Conservation (phyloP, 176 grass and related monocot species). For the Luzula sylvatica region DNA sequence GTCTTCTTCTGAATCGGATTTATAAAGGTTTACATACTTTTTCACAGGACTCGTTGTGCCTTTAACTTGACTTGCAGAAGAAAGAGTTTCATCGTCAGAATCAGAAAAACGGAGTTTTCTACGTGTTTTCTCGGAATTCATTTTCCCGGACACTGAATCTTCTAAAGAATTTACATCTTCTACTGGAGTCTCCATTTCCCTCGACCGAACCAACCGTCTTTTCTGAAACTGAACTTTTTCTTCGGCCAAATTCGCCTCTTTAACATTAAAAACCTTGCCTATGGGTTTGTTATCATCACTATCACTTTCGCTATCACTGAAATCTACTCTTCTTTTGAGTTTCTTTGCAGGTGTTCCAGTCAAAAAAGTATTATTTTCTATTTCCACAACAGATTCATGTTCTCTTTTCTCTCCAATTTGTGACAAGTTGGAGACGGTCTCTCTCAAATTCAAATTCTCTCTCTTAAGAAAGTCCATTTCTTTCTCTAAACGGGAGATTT, state of each 20-base stretch:
- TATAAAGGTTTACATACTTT: conserved; percentile 9
- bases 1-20: conserved; percentile 20
- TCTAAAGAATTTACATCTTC: too few species aligned
- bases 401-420: conserved; percentile 18
- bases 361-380: background rate
- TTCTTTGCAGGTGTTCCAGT: conserved; percentile 23
- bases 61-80: background rate
- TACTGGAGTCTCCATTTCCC: conserved; percentile 8
- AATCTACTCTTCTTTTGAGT: background rate
- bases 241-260: background rate
- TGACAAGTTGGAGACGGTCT: background rate
- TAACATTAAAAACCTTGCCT: conserved; percentile 20
- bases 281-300: conserved; percentile 29
- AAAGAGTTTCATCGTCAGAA: conserved; percentile 21
- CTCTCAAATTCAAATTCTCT: background rate
- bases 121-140: conserved; percentile 5
- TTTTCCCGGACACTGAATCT: background rate
- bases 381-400: background rate
- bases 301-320: conserved; percentile 41
- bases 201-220: conserved; percentile 25
- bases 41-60: background rate
- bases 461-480: conserved; percentile 21
- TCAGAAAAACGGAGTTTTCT: conserved; percentile 19
- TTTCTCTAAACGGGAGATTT: background rate
- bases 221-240: conserved; percentile 9